Conservation (phyloP, 768 basidiomycete genomes). For the Boletus rufocinnamomeus region DNA sequence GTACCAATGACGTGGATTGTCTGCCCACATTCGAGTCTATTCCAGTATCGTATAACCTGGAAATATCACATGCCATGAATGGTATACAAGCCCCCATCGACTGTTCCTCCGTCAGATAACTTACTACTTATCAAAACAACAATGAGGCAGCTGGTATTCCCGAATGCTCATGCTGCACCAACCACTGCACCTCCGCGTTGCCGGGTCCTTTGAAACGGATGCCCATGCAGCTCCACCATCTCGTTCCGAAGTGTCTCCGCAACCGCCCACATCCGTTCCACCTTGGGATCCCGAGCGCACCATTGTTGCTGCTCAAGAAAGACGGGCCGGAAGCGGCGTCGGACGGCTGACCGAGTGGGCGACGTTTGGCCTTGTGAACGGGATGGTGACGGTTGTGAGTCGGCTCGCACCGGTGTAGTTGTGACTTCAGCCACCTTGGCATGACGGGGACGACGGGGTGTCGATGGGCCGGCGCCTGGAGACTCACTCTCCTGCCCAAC, state of each 20-base stretch:
- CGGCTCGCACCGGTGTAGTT: constrained; percentile 14
- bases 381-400: constrained; percentile 28
- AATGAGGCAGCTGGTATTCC: not conserved
- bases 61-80: not conserved
- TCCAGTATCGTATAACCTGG: not conserved
- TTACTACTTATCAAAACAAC: not conserved
- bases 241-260: constrained; percentile 15
- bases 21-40: not conserved
- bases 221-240: constrained; percentile 17
- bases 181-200: not conserved
- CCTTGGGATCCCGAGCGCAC: constrained; percentile 43
- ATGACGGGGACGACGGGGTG: constrained; percentile 23
- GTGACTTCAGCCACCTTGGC: constrained; percentile 6
- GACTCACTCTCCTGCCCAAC: not conserved
- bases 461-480: constrained; percentile 24
- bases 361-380: constrained; percentile 17
- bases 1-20: no score
- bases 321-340: constrained; percentile 48
- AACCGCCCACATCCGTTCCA: constrained; percentile 29
- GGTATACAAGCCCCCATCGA: not conserved
- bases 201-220: constrained; percentile 16
- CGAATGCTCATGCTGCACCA: not conserved
- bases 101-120: not conserved
- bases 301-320: constrained; percentile 54
- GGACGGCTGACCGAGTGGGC: constrained; percentile 17